A percentile compares a stretch with the other conserved stretches of the same genome.
Conservation (phyloP, 202 grass and related monocot genomes). For the Digitaria exilis region DNA sequence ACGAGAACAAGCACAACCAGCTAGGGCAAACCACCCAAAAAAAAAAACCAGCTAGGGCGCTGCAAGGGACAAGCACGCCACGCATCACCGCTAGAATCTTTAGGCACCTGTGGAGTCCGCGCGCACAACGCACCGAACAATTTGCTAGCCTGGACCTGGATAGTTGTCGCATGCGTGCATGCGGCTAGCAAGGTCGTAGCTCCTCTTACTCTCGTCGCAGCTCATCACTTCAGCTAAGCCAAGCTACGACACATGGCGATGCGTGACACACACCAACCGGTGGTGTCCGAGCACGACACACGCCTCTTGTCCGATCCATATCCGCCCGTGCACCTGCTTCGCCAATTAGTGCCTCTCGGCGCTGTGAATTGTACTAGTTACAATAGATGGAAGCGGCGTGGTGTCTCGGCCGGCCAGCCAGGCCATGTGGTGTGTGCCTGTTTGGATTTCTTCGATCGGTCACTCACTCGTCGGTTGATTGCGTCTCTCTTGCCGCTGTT, state of each 20-base stretch:
- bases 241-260: not conserved
- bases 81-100: not conserved
- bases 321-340: not conserved
- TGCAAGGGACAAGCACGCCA: not conserved
- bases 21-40: no score
- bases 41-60: not conserved
- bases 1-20: not conserved
- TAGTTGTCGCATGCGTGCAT: constrained; percentile 34
- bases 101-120: constrained; percentile 1
- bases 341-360: not conserved
- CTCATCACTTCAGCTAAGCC: not conserved
- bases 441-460: not conserved
- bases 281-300: not conserved
- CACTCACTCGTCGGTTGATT: not conserved
- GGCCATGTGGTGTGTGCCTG: not conserved
- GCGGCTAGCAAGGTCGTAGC: no score
- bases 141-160: not conserved
- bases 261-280: not conserved
- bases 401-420: not conserved
- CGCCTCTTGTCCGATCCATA: not conserved
- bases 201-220: not conserved
- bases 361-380: not conserved
- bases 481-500: not conserved
- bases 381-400: not conserved
- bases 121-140: constrained; percentile 16